A percentile compares a stretch with the other conserved stretches of the same genome.
Conservation (phyloP, 192 early-diverging fungal species). For the Coemansia umbellata region DNA sequence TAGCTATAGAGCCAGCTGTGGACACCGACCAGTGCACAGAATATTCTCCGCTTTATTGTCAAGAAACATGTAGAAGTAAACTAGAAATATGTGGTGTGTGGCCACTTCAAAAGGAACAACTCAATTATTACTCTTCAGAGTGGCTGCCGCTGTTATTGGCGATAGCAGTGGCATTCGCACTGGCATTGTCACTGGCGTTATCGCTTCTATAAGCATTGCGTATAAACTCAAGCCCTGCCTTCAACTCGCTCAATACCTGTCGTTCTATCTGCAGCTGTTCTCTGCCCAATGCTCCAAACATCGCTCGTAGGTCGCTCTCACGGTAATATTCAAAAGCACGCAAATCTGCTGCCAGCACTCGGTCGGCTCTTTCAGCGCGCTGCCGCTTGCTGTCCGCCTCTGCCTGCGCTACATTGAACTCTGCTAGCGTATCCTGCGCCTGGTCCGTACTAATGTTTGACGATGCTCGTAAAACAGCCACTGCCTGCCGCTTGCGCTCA, state of each 20-base stretch:
- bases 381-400: constrained; percentile 40
- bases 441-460: constrained; percentile 40
- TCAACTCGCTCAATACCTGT: constrained; percentile 37
- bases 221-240: constrained; percentile 39
- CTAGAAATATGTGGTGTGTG: no score
- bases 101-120: no score
- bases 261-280: constrained; percentile 44
- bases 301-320: constrained; percentile 32
- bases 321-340: constrained; percentile 37
- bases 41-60: no score
- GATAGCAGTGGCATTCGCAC: neutral
- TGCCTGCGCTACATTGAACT: constrained; percentile 40
- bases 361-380: constrained; percentile 42
- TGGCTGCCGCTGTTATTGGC: neutral
- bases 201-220: constrained; percentile 10
- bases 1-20: no score
- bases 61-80: no score
- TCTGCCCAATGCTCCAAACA: constrained; percentile 37
- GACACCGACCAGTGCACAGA: no score
- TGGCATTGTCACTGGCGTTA: neutral
- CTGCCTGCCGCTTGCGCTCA: constrained; percentile 50
- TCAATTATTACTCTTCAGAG: no score
- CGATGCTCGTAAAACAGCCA: constrained; percentile 47
- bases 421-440: constrained; percentile 43
- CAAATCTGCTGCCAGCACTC: constrained; percentile 42